Base-by-base conservation (phyloP, 2,329 filamentous ascomycete genomes). In the Cladorrhinum sp. region DNA sequence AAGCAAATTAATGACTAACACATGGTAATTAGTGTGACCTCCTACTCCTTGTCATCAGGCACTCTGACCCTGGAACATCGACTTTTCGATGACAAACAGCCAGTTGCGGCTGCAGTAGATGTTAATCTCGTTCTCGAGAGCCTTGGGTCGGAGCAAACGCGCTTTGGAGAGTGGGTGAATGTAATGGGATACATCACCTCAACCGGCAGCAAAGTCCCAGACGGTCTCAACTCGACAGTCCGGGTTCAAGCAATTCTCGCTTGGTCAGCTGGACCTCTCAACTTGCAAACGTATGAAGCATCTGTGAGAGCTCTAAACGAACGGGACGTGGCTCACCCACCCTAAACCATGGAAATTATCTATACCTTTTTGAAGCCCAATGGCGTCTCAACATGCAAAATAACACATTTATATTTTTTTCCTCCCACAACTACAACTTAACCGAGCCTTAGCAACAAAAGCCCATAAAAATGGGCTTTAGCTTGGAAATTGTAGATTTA, bases 91-190 rank as follows among this genome's bases (percentile, higher is more conserved):
- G 70, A 70, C 50, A 72, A 72, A 58, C 73, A 76, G 50, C 45
- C 50, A 2, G 75, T 81, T 45, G 75, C 74, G 53, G 88, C 85
- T 1, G 71, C 78, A 38, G 90, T 96, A 36, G 85, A 95, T 68
- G 81, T 96, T 61, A 81, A 84, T 56, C 83, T 93, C 65, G 74
- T 96, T 2, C 80, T 96, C 4, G 82, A 87, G 68, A 81, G 77
- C 9, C 75, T 95, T 60, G 84, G 83, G 20, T 75, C 81, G 22
- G 81, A 87, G 59, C 80, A 90, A 55, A 81, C 89, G 56, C 81
- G 86, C 55, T 77, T 89, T 24, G 93, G 93, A n/a, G 82, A 88
- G 62, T 97, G 93, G 92, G 75, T 97, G 54, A 96, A 97, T 71
- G 81, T 97, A 2, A 84, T 97, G 65, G 93, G 93, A 5, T 96